Evolutionary conservation across 768 basidiomycete species (phyloP).

Genomic region (Leccinum ochraceum): DNA sequence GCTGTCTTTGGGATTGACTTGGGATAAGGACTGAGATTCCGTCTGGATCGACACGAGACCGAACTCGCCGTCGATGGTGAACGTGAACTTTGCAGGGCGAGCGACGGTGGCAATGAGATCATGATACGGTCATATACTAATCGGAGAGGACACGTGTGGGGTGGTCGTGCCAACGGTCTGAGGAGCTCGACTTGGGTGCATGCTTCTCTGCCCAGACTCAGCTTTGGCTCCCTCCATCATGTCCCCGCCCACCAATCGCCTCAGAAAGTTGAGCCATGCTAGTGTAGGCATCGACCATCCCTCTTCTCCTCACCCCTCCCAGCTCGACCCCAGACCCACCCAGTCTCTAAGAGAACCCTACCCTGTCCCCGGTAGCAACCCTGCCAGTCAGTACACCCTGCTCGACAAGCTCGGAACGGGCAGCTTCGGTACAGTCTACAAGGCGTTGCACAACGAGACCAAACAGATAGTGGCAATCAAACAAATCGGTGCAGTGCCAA

Average conservation of each 20-base stretch:
- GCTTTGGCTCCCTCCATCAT: conserved; percentile 38
- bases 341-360: conserved; percentile 53
- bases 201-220: conserved; percentile 8
- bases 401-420: conserved; percentile 97
- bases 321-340: conserved; percentile 44
- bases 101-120: neutral
- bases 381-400: conserved; percentile 87
- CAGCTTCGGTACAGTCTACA: conserved; percentile 96
- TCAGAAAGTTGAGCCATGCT: conserved; percentile 41
- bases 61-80: neutral
- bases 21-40: conserved; percentile 1
- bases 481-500: conserved; percentile 78
- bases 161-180: conserved; percentile 1
- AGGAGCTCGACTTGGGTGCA: neutral
- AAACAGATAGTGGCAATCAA: conserved; percentile 97
- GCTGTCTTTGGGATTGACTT: conserved; percentile 8
- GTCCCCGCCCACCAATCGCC: conserved; percentile 39
- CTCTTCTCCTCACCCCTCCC: conserved; percentile 47
- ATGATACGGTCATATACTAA: neutral
- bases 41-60: neutral
- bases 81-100: neutral
- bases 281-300: conserved; percentile 32
- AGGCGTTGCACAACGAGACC: conserved; percentile 93
- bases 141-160: conserved; percentile 25
- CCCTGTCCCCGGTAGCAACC: conserved; percentile 75